Base-by-base conservation (phyloP, 2,329 filamentous ascomycete genomes). In the Xylariales sp. region DNA sequence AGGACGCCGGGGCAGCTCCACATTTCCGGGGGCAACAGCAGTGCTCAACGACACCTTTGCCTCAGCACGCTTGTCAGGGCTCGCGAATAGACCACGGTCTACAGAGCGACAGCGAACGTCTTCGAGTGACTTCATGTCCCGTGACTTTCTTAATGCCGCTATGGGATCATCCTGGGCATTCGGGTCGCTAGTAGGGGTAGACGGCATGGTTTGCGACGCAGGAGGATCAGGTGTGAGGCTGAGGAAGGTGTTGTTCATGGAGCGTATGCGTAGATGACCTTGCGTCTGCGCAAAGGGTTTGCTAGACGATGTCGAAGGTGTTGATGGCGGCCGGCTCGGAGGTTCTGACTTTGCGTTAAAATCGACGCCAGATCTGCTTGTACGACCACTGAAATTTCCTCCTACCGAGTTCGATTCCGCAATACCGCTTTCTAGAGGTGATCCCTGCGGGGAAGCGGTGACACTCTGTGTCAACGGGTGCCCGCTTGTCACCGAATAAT, bases 381-480 rank as follows among this genome's bases (percentile, higher is more conserved):
- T 45, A 30, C 55, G 53, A 17, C 53, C 54, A 39, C 54, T 54
- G 29, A 55, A 52, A 44, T 60, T 56, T 40, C 53, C 56, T 54
- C 57, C 59, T 56, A 61, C 53, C 49, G 49, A 61, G 30, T 60
- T 62, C 39, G 67, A 62, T n/a, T 61, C 56, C 16, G 38, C 54
- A n/a, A n/a, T n/a, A n/a, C n/a, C n/a, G n/a, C n/a, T n/a, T 30
- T 56, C 50, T 29, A 49, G 52, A 13, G 60, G 53, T 46, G 62
- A 62, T 12, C 66, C 60, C 33, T 82, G 77, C 2, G 85, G 85
- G 52, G 81, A 86, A 14, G 77, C 84, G 24, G 78, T 81, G 33
- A 86, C 74, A 55, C 85, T 90, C 49, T 87, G 83, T 14, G 85
- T 79, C 29, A 91, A 63, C 15, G 86, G 85, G 56, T 91, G 86